A percentile compares a stretch with the other conserved stretches of the same genome.
phyloP scores from a whole-genome alignment of 306 rosid genomes.

The Vigna nakashimae region DNA sequence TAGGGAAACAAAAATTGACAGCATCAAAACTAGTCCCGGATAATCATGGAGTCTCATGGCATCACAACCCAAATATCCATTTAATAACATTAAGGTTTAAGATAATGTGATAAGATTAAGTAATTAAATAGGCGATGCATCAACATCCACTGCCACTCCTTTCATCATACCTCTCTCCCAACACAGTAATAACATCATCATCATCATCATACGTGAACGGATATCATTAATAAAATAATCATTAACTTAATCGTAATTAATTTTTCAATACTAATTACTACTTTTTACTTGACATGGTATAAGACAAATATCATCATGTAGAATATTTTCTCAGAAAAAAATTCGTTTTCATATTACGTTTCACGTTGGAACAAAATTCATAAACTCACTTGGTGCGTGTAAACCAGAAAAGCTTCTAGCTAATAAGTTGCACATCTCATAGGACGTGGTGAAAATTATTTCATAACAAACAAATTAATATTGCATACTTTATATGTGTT shows the following conservation, averaged over 20 bases:
- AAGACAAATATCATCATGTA: conserved; percentile 20
- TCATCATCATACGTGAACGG: conserved; percentile 5
- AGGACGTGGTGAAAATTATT: conserved; percentile 47
- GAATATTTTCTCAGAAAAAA: neutral
- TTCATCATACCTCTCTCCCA: conserved; percentile 35
- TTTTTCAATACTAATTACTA: conserved; percentile 1
- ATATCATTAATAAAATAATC: neutral
- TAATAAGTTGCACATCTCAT: conserved; percentile 30
- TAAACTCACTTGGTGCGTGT: conserved; percentile 17
- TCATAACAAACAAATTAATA: conserved; percentile 51
- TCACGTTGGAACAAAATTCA: conserved; percentile 31
- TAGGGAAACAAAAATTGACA: conserved; percentile 47
- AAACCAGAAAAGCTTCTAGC: conserved; percentile 24
- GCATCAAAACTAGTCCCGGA: conserved; percentile 45
- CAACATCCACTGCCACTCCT: conserved; percentile 33
- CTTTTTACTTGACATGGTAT: neutral
- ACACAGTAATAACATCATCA: conserved; percentile 16
- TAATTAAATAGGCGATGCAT: conserved; percentile 43
- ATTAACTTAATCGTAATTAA: neutral
- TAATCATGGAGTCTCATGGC: conserved; percentile 40
- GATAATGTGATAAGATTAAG: conserved; percentile 16
- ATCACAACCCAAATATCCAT: conserved; percentile 39
- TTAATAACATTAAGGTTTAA: conserved; percentile 30
- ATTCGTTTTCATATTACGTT: neutral
- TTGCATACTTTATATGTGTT: conserved; percentile 35